phyloP scores from a whole-genome alignment of 2,329 filamentous ascomycete species.

The Aspergillus amoenus region DNA sequence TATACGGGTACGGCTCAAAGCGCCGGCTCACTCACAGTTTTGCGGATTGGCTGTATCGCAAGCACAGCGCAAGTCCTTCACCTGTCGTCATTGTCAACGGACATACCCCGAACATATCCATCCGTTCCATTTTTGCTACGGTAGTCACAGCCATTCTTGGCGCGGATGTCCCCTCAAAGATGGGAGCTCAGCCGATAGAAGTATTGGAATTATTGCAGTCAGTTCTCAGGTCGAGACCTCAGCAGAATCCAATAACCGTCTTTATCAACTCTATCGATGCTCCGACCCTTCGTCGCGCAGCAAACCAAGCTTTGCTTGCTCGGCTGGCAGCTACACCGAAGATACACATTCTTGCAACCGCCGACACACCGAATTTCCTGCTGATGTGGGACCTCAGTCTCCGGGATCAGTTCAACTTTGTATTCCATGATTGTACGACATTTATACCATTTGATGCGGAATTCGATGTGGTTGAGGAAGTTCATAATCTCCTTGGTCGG shows the following conservation, averaged over 20 bases:
- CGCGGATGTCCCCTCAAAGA: conserved; percentile 45
- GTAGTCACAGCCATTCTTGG: conserved; percentile 63
- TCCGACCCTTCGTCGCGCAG: conserved; percentile 67
- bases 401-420: conserved; percentile 78
- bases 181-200: conserved; percentile 65
- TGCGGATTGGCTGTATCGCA: conserved; percentile 65
- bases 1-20: conserved; percentile 94
- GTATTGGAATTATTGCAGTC: conserved; percentile 67
- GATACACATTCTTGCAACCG: conserved; percentile 74
- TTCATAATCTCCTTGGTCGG: conserved; percentile 81
- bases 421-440: conserved; percentile 93
- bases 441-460: conserved; percentile 74
- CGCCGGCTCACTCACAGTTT: conserved; percentile 71
- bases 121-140: conserved; percentile 52
- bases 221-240: conserved; percentile 55
- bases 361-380: conserved; percentile 83
- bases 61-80: conserved; percentile 36
- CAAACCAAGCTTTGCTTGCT: conserved; percentile 70
- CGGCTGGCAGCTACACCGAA: conserved; percentile 71
- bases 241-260: conserved; percentile 57
- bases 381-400: conserved; percentile 86
- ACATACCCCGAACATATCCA: conserved; percentile 56
- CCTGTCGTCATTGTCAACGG: conserved; percentile 85
- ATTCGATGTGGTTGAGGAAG: conserved; percentile 82
- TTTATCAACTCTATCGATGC: conserved; percentile 88